Percentiles rank a stretch among this genome's conserved stretches.
phyloP scores from a whole-genome alignment of 2,329 filamentous ascomycete genomes.

The Phialemoniopsis sp. region DNA sequence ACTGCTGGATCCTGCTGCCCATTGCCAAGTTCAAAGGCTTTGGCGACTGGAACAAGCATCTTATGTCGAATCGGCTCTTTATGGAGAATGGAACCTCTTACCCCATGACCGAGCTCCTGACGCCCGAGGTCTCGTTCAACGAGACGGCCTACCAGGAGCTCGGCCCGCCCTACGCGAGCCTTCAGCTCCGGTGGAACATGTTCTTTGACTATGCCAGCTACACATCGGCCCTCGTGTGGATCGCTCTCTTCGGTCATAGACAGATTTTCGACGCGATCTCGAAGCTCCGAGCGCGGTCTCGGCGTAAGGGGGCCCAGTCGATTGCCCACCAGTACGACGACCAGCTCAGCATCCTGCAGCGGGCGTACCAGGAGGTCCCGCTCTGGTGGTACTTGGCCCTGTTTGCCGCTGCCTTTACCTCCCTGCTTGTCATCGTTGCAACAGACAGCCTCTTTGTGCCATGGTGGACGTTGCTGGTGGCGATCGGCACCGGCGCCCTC shows the following conservation, averaged over 20 bases:
- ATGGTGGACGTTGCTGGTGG: constrained; percentile 12
- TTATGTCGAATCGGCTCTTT: constrained; percentile 12
- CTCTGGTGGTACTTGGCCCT: constrained; percentile 5
- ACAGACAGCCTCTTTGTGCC: constrained; percentile 12
- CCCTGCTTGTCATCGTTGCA: constrained; percentile 11
- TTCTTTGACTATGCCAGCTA: constrained; percentile 10
- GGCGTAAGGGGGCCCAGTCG: constrained; percentile 19
- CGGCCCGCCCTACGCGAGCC: constrained; percentile 11
- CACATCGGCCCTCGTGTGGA: constrained; percentile 7
- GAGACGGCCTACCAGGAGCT: constrained; percentile 12
- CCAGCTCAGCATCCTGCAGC: constrained; percentile 1
- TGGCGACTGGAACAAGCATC: constrained; percentile 13
- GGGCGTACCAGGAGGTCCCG: constrained; percentile 5
- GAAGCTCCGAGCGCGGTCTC: constrained; percentile 33
- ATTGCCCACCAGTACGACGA: constrained; percentile 31
- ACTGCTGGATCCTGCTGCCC: constrained; percentile 15
- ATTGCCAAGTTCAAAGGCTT: constrained; percentile 13
- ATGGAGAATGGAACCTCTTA: constrained; percentile 11
- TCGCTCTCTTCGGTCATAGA: constrained; percentile 28
- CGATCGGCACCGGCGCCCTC: constrained; percentile 11
- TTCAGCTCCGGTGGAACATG: constrained; percentile 11
- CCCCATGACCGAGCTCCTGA: constrained; percentile 6
- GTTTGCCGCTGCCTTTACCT: constrained; percentile 5
- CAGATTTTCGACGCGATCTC: constrained; percentile 35
- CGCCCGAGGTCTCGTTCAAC: constrained; percentile 7